These are phyloP conservation scores for Nicotiana tomentosiformis DNA, from an alignment of 257 asterid genomes.

Conservation along the genomic window DNA sequence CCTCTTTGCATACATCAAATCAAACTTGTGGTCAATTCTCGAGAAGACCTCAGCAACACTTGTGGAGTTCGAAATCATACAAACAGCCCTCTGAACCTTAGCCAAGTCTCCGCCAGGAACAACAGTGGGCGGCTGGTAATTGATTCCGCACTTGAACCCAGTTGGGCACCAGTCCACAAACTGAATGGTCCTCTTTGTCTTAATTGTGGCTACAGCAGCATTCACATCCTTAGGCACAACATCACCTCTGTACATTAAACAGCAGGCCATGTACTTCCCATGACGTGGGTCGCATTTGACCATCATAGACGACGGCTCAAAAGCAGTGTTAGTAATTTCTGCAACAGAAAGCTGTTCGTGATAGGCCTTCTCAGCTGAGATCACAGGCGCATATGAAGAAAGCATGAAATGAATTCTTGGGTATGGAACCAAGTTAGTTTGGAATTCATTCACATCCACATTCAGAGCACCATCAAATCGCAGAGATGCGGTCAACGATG, in stretches of 20 bases:
- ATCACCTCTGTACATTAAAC: conserved; percentile 94
- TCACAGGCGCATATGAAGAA: conserved; percentile 90
- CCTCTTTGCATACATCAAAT: conserved; percentile 85
- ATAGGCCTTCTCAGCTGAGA: conserved; percentile 89
- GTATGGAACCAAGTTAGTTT: conserved; percentile 91
- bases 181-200: conserved; percentile 94
- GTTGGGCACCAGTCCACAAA: conserved; percentile 99
- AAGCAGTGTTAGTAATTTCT: conserved; percentile 91
- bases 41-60: conserved; percentile 98
- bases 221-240: conserved; percentile 95
- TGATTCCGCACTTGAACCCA: conserved; percentile 93
- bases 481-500: conserved; percentile 84
- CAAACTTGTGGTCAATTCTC: conserved; percentile 87
- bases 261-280: conserved; percentile 97
- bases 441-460: conserved; percentile 94
- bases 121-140: conserved; percentile 95
- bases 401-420: conserved; percentile 98
- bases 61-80: conserved; percentile 94
- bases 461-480: conserved; percentile 91
- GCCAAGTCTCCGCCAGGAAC: conserved; percentile 96
- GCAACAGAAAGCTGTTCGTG: conserved; percentile 94
- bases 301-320: conserved; percentile 98
- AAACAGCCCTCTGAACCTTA: conserved; percentile 94
- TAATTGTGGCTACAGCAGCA: conserved; percentile 94
- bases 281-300: conserved; percentile 94